Evolutionary conservation across 441 rosid genomes (phyloP), one percentile per base, ranked within the genome.

Genomic region (Francoa sonchifolia): DNA sequence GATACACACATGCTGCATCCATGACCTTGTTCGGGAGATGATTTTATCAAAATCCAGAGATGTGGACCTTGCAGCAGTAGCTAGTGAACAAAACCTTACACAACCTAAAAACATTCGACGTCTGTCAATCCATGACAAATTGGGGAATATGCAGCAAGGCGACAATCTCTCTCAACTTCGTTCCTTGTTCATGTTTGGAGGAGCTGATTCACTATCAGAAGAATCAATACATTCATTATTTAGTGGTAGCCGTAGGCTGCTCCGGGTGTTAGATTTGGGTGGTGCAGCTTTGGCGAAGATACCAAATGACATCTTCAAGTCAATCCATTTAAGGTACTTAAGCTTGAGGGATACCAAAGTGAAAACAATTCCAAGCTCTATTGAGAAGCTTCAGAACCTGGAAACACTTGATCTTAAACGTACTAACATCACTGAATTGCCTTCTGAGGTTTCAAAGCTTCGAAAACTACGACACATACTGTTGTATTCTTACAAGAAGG

Each of bases 331-430:
- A 18, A 48, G 18, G 16, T 48, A 27, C 31, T 21, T 38, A 16
- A 38, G 45, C 34, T 38, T 48, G 25, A 38, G 44, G 29, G 10
- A 21, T 11, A 48, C 54, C 3, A 18, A 28, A 21, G n/a, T 48
- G 13, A 13, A 39, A 38, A 17, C 23, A 2, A 15, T 48, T n/a
- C 44, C 54, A 0, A 3, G 26, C 11, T 39, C 44, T 14, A 48
- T 48, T 19, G 37, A 29, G 33, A 48, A 37, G 20, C 45, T 48
- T 23, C 33, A 48, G 54, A 39, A 48, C 23, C n/a, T 39, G 4
- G 38, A 48, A 22, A 39, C 27, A 18, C 20, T 49, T n/a, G 54
- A 49, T 33, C 34, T 49, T 19, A 49, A 49, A 39, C 18, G 33
- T 17, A 49, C 54, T 19, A 7, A 5, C 5, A 38, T 49, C 8